A percentile compares a stretch with the other conserved stretches of the same genome.
Evolutionary conservation across 495 filamentous ascomycete species (phyloP).

Genomic region (Penicillium ochrochloron): DNA sequence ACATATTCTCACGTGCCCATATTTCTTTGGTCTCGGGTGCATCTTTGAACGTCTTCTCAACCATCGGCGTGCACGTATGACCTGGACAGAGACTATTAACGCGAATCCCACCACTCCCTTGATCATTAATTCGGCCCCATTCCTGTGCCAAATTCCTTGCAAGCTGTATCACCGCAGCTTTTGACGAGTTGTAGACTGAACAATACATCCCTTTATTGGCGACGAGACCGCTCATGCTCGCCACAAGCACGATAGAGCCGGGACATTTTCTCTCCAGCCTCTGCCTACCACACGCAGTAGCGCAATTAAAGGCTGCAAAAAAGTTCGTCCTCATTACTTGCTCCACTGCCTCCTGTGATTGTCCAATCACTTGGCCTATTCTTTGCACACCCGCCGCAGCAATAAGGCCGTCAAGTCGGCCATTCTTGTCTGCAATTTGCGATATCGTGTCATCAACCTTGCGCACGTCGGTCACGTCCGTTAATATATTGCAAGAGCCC

Average conservation of each 20-base stretch:
- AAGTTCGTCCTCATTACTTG: background rate
- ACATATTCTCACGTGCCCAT: background rate
- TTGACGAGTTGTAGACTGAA: background rate
- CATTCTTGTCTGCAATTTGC: background rate
- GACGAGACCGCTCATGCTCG: conserved; percentile 5
- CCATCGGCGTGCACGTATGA: background rate
- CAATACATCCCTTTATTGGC: conserved; percentile 1
- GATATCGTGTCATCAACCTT: background rate
- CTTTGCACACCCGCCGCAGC: background rate
- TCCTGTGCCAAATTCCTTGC: conserved; percentile 1
- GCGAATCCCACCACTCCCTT: background rate
- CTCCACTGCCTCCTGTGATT: background rate
- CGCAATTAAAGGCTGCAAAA: background rate
- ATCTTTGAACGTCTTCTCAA: background rate
- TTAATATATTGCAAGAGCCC: background rate
- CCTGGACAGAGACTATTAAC: conserved; percentile 5
- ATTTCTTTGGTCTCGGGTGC: background rate
- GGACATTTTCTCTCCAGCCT: background rate
- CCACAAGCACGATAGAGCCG: conserved; percentile 3
- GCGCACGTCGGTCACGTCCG: background rate
- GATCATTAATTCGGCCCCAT: background rate
- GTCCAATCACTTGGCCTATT: background rate
- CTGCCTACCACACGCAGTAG: background rate
- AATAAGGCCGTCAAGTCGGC: background rate
- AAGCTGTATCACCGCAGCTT: conserved; percentile 7